Percentiles rank a stretch among this genome's conserved stretches.
Evolutionary conservation across 805 yeast genomes (phyloP).

Genomic region (Martiniozyma abietophila): DNA sequence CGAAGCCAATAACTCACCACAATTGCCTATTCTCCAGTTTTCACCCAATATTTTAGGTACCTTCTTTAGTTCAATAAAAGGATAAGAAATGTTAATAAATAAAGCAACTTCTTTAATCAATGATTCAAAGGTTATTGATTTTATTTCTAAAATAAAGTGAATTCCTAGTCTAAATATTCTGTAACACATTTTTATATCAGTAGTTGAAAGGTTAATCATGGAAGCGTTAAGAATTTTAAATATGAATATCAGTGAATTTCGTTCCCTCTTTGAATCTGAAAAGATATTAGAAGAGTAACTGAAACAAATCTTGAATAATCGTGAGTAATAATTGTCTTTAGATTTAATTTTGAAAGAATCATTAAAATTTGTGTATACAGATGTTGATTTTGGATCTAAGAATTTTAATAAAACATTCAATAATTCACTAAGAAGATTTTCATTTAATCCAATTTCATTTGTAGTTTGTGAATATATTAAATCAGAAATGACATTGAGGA

Average conservation of each 20-base stretch:
- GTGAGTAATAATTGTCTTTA: constrained; percentile 10
- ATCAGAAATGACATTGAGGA: no score
- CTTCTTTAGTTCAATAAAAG: constrained; percentile 25
- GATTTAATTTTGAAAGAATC: background rate
- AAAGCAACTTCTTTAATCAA: constrained; percentile 35
- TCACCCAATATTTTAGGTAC: constrained; percentile 24
- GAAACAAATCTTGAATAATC: constrained; percentile 12
- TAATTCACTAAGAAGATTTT: constrained; percentile 16
- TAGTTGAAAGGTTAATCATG: constrained; percentile 33
- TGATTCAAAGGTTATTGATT: constrained; percentile 32
- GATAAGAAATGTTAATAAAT: constrained; percentile 37
- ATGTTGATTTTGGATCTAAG: constrained; percentile 15
- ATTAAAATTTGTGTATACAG: constrained; percentile 2
- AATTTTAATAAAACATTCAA: constrained; percentile 13
- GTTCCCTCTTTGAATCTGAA: constrained; percentile 16
- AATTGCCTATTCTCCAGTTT: constrained; percentile 15
- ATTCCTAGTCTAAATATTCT: constrained; percentile 32
- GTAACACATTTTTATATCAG: constrained; percentile 30
- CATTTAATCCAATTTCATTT: no score
- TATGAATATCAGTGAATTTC: constrained; percentile 21
- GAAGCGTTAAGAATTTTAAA: constrained; percentile 39
- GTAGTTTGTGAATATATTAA: no score
- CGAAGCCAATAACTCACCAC: constrained; percentile 1
- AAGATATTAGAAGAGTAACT: constrained; percentile 14
- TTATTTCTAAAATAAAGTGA: constrained; percentile 26